Conservation (phyloP, 331 rosid genomes). For the Pyrus hybrid region DNA sequence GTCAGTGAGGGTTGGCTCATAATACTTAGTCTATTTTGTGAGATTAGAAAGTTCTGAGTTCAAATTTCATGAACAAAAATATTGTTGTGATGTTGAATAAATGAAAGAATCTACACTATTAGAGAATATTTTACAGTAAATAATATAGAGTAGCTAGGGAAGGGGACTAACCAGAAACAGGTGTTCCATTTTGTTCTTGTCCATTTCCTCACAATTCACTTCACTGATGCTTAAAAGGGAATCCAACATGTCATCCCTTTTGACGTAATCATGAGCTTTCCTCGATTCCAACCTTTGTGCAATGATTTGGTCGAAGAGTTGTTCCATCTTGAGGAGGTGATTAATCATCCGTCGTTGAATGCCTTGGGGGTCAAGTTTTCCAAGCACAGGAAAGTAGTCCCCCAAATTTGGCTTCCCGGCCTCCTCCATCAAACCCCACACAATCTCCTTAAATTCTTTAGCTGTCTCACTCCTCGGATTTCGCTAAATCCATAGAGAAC, state of each 20-base stretch:
- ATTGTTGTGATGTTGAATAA: no score
- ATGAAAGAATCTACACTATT: no score
- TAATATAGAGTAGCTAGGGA: no score
- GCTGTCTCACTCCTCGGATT: slow-evolving; percentile 11
- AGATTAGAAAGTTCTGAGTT: no score
- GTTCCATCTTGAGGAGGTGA: background rate
- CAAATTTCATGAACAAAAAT: no score
- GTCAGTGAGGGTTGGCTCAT: no score
- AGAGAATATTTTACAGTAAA: no score
- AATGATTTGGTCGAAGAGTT: slow-evolving; percentile 1
- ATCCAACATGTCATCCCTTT: slow-evolving; percentile 33
- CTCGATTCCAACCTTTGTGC: background rate
- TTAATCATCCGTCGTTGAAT: background rate
- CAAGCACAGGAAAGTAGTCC: slow-evolving; percentile 18
- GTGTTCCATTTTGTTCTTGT: background rate
- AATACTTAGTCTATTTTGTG: no score
- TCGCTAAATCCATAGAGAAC: slow-evolving; percentile 25
- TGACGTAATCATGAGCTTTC: background rate
- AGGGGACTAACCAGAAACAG: slow-evolving; percentile 1
- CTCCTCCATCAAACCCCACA: slow-evolving; percentile 23
- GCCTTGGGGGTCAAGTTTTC: slow-evolving; percentile 15
- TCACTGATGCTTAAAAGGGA: slow-evolving; percentile 23
- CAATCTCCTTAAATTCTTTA: slow-evolving; percentile 26
- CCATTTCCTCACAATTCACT: background rate
- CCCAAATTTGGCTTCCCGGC: slow-evolving; percentile 12